These are phyloP conservation scores for Cadophora luteo-olivacea DNA, from an alignment of 2,329 filamentous ascomycete genomes.

Conservation along the genomic window DNA sequence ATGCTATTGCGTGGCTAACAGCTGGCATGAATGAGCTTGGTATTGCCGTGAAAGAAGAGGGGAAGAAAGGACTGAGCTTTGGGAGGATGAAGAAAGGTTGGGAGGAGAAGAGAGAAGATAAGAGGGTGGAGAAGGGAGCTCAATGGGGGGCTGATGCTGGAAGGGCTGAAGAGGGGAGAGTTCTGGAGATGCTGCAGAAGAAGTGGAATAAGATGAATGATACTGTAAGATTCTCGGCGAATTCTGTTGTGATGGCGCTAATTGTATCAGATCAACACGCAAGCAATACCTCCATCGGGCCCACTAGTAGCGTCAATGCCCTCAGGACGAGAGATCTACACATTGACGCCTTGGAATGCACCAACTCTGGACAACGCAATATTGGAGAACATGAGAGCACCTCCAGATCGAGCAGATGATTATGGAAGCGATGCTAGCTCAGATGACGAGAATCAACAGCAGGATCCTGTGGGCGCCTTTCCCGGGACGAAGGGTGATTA, in stretches of 20 bases:
- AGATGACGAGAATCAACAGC: conserved; percentile 43
- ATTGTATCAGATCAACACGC: conserved; percentile 82
- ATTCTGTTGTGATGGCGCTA: no score
- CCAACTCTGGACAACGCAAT: conserved; percentile 69
- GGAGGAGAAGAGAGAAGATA: conserved; percentile 80
- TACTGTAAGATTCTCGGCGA: no score
- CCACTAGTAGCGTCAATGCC: conserved; percentile 81
- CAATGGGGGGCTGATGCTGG: conserved; percentile 86
- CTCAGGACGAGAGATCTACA: conserved; percentile 85
- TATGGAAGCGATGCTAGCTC: conserved; percentile 52
- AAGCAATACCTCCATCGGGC: conserved; percentile 74
- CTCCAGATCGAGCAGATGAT: conserved; percentile 54
- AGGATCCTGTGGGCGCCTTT: conserved; percentile 55
- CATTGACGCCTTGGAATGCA: conserved; percentile 69
- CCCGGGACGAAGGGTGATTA: conserved; percentile 55
- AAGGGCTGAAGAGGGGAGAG: conserved; percentile 80
- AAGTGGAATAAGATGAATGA: conserved; percentile 97
- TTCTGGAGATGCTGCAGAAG: conserved; percentile 83
- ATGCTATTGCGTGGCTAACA: conserved; percentile 84
- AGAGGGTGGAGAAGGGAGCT: conserved; percentile 74
- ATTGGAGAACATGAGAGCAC: conserved; percentile 66
- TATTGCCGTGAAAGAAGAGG: conserved; percentile 59
- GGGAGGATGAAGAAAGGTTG: conserved; percentile 75
- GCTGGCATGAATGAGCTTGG: conserved; percentile 80
- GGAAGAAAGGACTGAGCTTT: conserved; percentile 56